Evolutionary conservation across 305 asterid species (phyloP), one percentile per base, ranked within the genome.

Genomic region (Solanum hybrid): DNA sequence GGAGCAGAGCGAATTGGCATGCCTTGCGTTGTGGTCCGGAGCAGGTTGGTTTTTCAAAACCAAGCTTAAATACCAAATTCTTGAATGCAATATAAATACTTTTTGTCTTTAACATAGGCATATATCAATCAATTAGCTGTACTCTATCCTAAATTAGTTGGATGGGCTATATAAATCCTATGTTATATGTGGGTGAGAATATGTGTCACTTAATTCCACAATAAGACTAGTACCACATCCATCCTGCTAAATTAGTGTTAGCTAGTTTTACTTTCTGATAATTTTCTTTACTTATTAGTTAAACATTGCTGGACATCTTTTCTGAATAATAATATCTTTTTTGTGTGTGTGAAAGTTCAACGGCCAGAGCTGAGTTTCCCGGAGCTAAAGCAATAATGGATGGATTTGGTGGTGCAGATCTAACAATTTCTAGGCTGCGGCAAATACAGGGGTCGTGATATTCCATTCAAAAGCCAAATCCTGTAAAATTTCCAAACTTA

Each of bases 401-500:
- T 91, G 99, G 96, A 86, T 97, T 96, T 89, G 99, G 98, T 34
- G 99, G 99, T 64, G 94, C 96, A 7, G 99, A 96, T 92, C 86
- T 97, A 60, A 92, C 96, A 72, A 90, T 96, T 79, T 90, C 98
- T 84, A 92, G 94, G 91, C 92, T 96, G 69, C 94, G 93, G 82
- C 93, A 90, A 79, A 95, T 91, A 32, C 89, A 89, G 82, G 85
- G 85, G 24, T 90, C 92, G n/a, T 95, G 90, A 90, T 51, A 16
- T 17, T 78, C 5, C 7, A 20, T 32, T 77, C 64, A 51, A 29
- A 51, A 84, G 42, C 31, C 16, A 84, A 17, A 20, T 29, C 29
- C n/a, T 84, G 72, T 56, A 51, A 29, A 84, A 51, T 1, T 17
- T 51, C 34, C 10, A 3, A 36, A 35, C 85, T 78, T 78, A 20